Conservation (phyloP, 768 basidiomycete genomes). For the Hebeloma cylindrosporum region DNA sequence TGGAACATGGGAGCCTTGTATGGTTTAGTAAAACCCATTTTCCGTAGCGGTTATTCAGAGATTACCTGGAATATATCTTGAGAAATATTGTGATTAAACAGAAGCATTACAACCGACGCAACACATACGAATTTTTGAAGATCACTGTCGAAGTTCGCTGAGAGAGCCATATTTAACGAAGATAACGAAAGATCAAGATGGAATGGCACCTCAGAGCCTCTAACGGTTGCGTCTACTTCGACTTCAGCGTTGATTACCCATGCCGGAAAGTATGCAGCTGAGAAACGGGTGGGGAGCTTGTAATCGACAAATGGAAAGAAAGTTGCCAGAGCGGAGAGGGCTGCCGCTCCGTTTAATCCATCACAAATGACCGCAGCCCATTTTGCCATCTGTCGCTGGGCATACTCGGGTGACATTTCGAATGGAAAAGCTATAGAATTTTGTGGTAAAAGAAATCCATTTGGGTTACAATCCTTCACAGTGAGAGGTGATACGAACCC, state of each 20-base stretch:
- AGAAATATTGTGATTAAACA: slow-evolving; percentile 1
- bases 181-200: slow-evolving; percentile 2
- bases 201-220: slow-evolving; percentile 26
- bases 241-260: slow-evolving; percentile 63
- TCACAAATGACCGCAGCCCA: slow-evolving; percentile 27
- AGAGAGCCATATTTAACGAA: background rate
- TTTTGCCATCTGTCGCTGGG: slow-evolving; percentile 38
- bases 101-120: background rate
- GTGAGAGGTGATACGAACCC: slow-evolving; percentile 27
- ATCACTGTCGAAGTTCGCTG: slow-evolving; percentile 34
- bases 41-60: background rate
- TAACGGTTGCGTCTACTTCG: slow-evolving; percentile 34
- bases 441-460: background rate
- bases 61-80: slow-evolving; percentile 48
- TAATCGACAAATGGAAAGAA: slow-evolving; percentile 38
- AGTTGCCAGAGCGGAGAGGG: slow-evolving; percentile 35
- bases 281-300: slow-evolving; percentile 44
- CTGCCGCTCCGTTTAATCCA: slow-evolving; percentile 23
- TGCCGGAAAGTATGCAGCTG: slow-evolving; percentile 59
- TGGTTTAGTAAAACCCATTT: background rate
- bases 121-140: slow-evolving; percentile 49
- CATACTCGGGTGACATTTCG: slow-evolving; percentile 44
- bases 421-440: slow-evolving; percentile 51
- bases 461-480: background rate
- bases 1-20: slow-evolving; percentile 44